Conservation (phyloP, 202 grass and related monocot genomes). For the Tripidium arundinaceum region DNA sequence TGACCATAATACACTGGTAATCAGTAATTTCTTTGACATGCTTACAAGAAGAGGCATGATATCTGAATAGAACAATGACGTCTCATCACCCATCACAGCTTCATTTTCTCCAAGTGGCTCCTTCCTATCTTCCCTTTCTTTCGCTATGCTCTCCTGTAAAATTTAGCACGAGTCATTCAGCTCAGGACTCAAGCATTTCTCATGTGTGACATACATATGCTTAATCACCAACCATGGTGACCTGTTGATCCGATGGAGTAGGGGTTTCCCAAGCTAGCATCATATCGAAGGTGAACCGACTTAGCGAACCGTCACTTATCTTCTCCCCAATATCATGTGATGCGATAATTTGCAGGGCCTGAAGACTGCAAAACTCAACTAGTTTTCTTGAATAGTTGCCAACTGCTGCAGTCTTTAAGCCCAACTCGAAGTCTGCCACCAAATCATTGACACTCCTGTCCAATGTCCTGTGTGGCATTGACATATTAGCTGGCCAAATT, state of each 20-base stretch:
- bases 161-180: background rate
- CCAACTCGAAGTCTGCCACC: slow-evolving; percentile 48
- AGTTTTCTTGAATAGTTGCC: slow-evolving; percentile 76
- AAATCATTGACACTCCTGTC: slow-evolving; percentile 48
- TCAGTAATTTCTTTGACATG: background rate
- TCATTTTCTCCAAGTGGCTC: slow-evolving; percentile 48
- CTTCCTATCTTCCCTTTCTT: slow-evolving; percentile 73
- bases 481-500: background rate
- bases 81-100: slow-evolving; percentile 60
- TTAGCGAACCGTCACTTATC: slow-evolving; percentile 57
- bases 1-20: background rate
- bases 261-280: slow-evolving; percentile 93
- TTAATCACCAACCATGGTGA: slow-evolving; percentile 26
- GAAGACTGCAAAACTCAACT: slow-evolving; percentile 76
- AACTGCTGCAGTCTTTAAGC: slow-evolving; percentile 44
- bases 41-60: slow-evolving; percentile 95
- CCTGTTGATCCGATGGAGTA: slow-evolving; percentile 38
- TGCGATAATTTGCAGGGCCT: slow-evolving; percentile 46
- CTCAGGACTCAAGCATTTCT: too few species aligned
- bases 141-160: slow-evolving; percentile 77
- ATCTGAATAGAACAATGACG: slow-evolving; percentile 87
- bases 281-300: slow-evolving; percentile 85
- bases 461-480: slow-evolving; percentile 45
- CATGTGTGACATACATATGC: background rate
- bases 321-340: slow-evolving; percentile 45